These are phyloP conservation scores for Rossbeevera mucosa DNA, from an alignment of 768 basidiomycete species.

Conservation along the genomic window DNA sequence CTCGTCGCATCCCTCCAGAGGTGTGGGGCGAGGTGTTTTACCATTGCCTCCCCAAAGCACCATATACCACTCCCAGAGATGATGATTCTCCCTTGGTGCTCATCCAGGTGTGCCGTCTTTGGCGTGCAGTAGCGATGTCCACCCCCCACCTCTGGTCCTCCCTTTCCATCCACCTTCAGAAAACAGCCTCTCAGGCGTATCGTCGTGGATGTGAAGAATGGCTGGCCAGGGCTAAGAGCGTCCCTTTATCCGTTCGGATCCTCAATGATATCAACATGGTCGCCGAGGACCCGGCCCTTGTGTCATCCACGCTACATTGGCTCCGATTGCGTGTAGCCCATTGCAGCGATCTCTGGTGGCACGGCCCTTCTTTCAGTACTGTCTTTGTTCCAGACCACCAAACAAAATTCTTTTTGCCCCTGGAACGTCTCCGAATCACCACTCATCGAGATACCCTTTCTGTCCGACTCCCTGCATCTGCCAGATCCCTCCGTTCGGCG, in stretches of 20 bases:
- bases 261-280: slow-evolving; percentile 21
- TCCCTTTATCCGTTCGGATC: slow-evolving; percentile 24
- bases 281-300: neutral
- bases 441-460: slow-evolving; percentile 10
- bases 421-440: slow-evolving; percentile 23
- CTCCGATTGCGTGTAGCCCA: slow-evolving; percentile 20
- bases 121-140: slow-evolving; percentile 28
- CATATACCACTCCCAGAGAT: slow-evolving; percentile 22
- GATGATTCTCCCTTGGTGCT: slow-evolving; percentile 24
- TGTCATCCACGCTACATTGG: slow-evolving; percentile 16
- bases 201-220: slow-evolving; percentile 23
- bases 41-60: slow-evolving; percentile 22
- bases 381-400: slow-evolving; percentile 11
- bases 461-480: slow-evolving; percentile 15
- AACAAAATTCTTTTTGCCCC: neutral
- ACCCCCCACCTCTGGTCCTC: slow-evolving; percentile 33
- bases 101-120: slow-evolving; percentile 26
- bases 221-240: slow-evolving; percentile 27
- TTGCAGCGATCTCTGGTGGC: slow-evolving; percentile 30
- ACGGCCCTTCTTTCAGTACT: slow-evolving; percentile 24
- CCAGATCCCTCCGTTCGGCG: slow-evolving; percentile 15
- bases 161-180: slow-evolving; percentile 20
- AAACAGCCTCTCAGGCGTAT: slow-evolving; percentile 1
- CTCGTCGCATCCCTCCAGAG: slow-evolving; percentile 26
- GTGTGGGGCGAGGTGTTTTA: slow-evolving; percentile 29